Base-by-base conservation (phyloP, 345 rosid species). In the Crucihimalaya himalaica region DNA sequence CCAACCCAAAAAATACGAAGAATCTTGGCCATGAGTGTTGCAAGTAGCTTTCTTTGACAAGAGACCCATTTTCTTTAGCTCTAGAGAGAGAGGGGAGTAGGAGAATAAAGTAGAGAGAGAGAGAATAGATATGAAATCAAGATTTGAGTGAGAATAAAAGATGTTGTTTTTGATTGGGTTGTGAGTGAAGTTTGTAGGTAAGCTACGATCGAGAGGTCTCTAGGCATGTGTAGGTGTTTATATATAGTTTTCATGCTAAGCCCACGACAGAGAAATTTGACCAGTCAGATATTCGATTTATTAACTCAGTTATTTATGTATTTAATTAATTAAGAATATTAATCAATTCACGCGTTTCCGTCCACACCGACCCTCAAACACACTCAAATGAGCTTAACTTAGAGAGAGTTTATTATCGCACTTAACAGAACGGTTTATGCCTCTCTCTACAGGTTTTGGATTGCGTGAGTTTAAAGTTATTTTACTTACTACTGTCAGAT, bases 1-100 rank as follows among this genome's bases (percentile, higher is more conserved):
- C 96, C 96, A 90, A 37, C 96, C 96, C 39, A 83, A 68, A 78
- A 90, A 90, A 66, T 90, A 90, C 7, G 93, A 86, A 40, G 96
- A 90, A 78, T 88, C 88, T 77, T 90, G 93, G 4, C 91, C 93
- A 28, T 90, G 93, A 74, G 82, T 56, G 25, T 85, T 88, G 57
- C 91, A 85, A 63, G 79, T 79, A 62, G 78, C 91, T 83, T 86
- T 88, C 65, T 63, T 68, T 16, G 96, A 90, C 82, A 90, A 73
- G 46, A 82, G 34, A 73, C 80, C 62, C 96, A 88, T 88, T 63
- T 76, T 15, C 11, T 51, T 62, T 32, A 75, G 52, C 62, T 75
- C 42, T 39, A 37, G 27, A 59, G 15, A 47, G 35, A 34, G 12
- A 34, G 46, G 65, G 5, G 37, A 29, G 39, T 31, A 42, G 56